These are phyloP conservation scores for Dryas alaskensis DNA, from an alignment of 306 rosid species.

Conservation along the genomic window DNA sequence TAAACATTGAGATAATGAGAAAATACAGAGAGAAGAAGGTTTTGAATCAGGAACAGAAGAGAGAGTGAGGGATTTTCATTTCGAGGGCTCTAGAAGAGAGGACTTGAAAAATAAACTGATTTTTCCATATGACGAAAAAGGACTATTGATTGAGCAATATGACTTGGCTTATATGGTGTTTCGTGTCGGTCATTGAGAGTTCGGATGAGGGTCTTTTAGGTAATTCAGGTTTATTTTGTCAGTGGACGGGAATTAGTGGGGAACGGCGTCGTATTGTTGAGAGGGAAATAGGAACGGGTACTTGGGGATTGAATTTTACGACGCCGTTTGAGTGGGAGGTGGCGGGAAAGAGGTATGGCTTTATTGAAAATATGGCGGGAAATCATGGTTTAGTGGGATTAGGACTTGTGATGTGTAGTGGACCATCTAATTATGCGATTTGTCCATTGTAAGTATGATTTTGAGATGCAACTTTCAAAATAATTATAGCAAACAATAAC, in stretches of 20 bases:
- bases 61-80: slow-evolving; percentile 4
- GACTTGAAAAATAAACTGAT: background rate
- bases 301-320: background rate
- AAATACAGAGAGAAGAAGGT: background rate
- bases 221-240: background rate
- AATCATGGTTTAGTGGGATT: background rate
- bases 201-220: background rate
- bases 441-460: background rate
- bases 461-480: background rate
- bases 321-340: slow-evolving; percentile 19
- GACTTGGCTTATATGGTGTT: background rate
- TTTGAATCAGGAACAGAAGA: background rate
- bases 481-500: background rate
- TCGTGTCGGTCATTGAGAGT: background rate
- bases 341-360: slow-evolving; percentile 29
- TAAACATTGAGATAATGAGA: background rate
- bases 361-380: slow-evolving; percentile 37
- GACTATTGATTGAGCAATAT: background rate
- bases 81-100: slow-evolving; percentile 20
- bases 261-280: slow-evolving; percentile 28
- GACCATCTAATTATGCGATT: background rate
- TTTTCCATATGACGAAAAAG: background rate
- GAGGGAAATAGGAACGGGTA: slow-evolving; percentile 4
- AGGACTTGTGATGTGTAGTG: background rate
- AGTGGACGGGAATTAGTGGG: background rate